Base-by-base conservation (phyloP, 163 green algal species). In the Scenedesmus sp. region DNA sequence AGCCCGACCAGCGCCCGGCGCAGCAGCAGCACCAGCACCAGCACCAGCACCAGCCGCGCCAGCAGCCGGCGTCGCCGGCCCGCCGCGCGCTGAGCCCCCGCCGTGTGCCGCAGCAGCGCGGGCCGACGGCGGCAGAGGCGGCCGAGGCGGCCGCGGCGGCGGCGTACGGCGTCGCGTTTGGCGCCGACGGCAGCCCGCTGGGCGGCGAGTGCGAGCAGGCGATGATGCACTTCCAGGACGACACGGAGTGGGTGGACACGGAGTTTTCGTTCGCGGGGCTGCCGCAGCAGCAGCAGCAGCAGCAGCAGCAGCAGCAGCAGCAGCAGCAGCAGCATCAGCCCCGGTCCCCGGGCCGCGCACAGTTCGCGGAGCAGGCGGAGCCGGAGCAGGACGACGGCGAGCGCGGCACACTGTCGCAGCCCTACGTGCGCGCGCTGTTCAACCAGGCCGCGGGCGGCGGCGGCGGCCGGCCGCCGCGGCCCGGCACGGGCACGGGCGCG, bases 351-450 rank as follows among this genome's bases (percentile, higher is more conserved):
- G n/a, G n/a, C n/a, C n/a, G n/a, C n/a, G n/a, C n/a, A n/a, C n/a
- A n/a, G n/a, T n/a, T n/a, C n/a, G n/a, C n/a, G n/a, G n/a, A 53
- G 36, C 74, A 60, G 63, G 15, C 26, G 31, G 10, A n/a, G 39
- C 53, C 31, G 26, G 22, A 26, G 58, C 56, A 22, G 20, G 15
- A 54, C 31, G 50, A 28, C 45, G 66, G 58, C 2, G 44, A 26
- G 6, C 51, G 47, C 17, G 45, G 34, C 0, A 14, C 51, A 15
- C 15, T 76, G 31, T 28, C 51, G 4, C 82, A 87, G 83, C 83
- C 83, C 5, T 88, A 83, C 36, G 83, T 88, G 1, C 71, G 83
- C 9, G 67, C 83, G 4, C 60, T 88, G 24, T 88, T 86, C 58
- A n/a, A n/a, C n/a, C n/a, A n/a, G n/a, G n/a, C n/a, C n/a, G n/a